Evolutionary conservation across 768 basidiomycete genomes (phyloP).

Genomic region (Termitomyces sp.): DNA sequence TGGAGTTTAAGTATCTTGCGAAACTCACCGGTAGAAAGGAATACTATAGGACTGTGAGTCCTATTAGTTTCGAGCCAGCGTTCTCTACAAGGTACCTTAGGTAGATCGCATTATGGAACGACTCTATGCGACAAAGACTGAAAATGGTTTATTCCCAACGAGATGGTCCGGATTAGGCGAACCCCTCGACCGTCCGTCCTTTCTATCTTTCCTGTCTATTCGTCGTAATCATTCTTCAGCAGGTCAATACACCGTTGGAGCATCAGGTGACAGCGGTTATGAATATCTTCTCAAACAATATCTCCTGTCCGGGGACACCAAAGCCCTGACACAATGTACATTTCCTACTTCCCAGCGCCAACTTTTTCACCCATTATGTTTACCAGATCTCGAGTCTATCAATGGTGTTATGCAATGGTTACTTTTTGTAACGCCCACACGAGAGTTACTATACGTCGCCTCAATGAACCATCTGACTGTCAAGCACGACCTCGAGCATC

Average conservation of each 20-base stretch:
- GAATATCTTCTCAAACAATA: conserved; percentile 70
- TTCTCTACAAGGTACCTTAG: conserved; percentile 15
- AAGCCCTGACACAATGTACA: conserved; percentile 50
- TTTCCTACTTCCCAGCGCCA: neutral
- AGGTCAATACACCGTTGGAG: conserved; percentile 52
- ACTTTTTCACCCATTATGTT: neutral
- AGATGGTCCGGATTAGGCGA: conserved; percentile 26
- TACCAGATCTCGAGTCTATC: conserved; percentile 47
- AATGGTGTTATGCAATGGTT: conserved; percentile 55
- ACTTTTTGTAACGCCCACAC: conserved; percentile 52
- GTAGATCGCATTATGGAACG: conserved; percentile 36
- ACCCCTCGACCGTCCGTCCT: conserved; percentile 24
- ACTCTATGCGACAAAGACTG: conserved; percentile 27
- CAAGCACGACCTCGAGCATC: conserved; percentile 55
- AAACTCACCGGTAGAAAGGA: conserved; percentile 58
- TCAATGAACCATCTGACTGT: conserved; percentile 36
- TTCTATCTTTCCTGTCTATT: neutral
- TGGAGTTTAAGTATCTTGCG: conserved; percentile 78
- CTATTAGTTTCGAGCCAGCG: neutral
- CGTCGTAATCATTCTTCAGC: neutral
- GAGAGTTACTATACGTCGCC: conserved; percentile 63
- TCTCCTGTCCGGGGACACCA: conserved; percentile 48
- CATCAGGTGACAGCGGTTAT: conserved; percentile 60
- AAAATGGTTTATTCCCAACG: conserved; percentile 33
- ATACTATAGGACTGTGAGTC: conserved; percentile 37